Base-by-base conservation (phyloP, 1,284 basidiomycete genomes). In the Athelia sp. region DNA sequence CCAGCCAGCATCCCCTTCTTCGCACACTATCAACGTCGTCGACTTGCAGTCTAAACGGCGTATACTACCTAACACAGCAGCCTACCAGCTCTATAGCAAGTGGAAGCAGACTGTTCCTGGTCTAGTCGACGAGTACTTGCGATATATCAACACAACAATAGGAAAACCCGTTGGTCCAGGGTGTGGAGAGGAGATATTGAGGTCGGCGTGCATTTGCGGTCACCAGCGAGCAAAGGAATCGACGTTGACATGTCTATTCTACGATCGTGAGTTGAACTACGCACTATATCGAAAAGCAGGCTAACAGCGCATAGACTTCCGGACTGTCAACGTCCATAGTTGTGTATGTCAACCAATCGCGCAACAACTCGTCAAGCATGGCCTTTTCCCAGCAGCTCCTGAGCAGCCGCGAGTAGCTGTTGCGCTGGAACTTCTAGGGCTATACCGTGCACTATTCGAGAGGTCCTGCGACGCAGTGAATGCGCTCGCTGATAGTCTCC, bases 311-410 rank as follows among this genome's bases (percentile, higher is more conserved):
- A 23, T 13, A 29, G 26, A 29, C 13, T 29, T 29, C 13, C 26
- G 26, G 13, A 29, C 26, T 29, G 26, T 23, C 24, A 6, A 44
- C 4, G 22, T 44, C n/a, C n/a, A 44, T 8, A 23, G 24, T 4
- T 54, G 53, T 32, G 4, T 11, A 2, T 52, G 53, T 26, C 22
- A 31, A 15, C 31, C 19, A 14, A 14, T 53, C 15, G 44, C 40
- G 2, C 23, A 51, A 22, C 14, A 22, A 19, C 53, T 58, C 9
- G 51, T 61, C 21, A 11, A 14, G 19, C 35, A 50, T 24, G 58
- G 59, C n/a, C 51, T 61, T 3, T 59, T 58, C 45, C 58, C 59
- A 2, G 54, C 58, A 8, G 46, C 59, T 4, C 59, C 58, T 8
- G n/a, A 38, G 1, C 47, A 52, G 17, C 52, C 55, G 4, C 51